Evolutionary conservation across 192 early-diverging fungal species (phyloP).

Genomic region (Gryganskiella cystojenkinii): DNA sequence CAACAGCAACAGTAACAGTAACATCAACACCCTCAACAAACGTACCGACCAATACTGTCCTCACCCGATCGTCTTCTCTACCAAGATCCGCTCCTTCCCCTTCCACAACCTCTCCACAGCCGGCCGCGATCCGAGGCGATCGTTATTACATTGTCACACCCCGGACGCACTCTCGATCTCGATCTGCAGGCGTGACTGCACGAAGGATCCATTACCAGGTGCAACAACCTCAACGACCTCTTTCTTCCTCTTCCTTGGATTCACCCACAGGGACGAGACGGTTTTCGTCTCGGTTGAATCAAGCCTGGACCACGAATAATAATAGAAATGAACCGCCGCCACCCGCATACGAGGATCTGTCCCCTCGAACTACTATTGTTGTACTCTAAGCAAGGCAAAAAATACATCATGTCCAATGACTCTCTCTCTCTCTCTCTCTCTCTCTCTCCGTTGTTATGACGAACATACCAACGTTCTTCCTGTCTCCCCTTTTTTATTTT

Average conservation of each 20-base stretch:
- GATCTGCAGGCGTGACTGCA: constrained; percentile 2
- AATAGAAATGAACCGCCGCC: constrained; percentile 10
- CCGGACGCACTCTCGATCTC: constrained; percentile 2
- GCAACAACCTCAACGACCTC: too few species aligned
- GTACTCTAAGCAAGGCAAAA: not conserved
- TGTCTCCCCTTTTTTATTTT: not conserved
- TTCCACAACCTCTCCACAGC: not conserved
- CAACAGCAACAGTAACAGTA: not conserved
- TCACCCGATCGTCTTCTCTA: too few species aligned
- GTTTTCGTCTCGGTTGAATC: too few species aligned
- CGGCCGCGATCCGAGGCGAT: constrained; percentile 17
- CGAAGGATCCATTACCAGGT: not conserved
- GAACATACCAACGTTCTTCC: too few species aligned
- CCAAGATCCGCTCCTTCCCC: not conserved
- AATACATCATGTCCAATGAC: not conserved
- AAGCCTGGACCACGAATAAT: too few species aligned
- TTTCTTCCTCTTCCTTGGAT: too few species aligned
- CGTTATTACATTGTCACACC: constrained; percentile 33
- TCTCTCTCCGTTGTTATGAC: too few species aligned
- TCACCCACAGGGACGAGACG: too few species aligned
- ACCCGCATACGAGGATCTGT: constrained; percentile 33
- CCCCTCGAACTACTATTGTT: not conserved
- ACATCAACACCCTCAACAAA: not conserved
- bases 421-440: not conserved
- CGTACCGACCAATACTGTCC: not conserved